Conservation (phyloP, 2,329 filamentous ascomycete species). For the Pseudopyricularia javanii region DNA sequence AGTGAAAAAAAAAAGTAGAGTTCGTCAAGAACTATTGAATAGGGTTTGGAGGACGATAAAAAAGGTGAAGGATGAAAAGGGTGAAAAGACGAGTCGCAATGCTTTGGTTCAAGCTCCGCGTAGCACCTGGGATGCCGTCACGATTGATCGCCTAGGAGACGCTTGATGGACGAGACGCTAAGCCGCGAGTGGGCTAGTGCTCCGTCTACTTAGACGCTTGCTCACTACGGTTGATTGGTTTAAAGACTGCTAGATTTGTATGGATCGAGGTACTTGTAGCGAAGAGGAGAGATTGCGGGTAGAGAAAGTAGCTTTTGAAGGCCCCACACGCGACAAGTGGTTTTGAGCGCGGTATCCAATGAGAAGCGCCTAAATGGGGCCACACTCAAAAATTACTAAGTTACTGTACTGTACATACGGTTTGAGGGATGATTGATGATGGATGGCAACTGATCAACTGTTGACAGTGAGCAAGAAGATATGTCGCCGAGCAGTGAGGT, state of each 20-base stretch:
- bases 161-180: neutral
- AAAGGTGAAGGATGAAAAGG: neutral
- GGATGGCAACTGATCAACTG: too few species aligned
- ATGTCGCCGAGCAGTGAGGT: too few species aligned
- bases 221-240: neutral
- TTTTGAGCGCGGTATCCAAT: neutral
- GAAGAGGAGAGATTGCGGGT: neutral
- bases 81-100: neutral
- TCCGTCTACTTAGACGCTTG: neutral
- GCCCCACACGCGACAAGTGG: neutral
- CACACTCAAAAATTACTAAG: constrained; percentile 1
- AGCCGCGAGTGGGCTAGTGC: neutral
- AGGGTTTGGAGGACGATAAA: neutral
- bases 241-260: neutral
- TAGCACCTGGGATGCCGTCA: neutral
- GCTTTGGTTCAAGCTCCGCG: neutral
- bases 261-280: neutral
- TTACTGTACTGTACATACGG: too few species aligned
- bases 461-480: too few species aligned
- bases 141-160: neutral
- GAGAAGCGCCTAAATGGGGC: neutral
- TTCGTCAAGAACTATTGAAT: neutral
- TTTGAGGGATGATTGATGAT: neutral
- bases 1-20: neutral
- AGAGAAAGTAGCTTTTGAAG: neutral